These are phyloP conservation scores for Hemerocallis citrina DNA, from an alignment of 106 monocot species.

Conservation along the genomic window DNA sequence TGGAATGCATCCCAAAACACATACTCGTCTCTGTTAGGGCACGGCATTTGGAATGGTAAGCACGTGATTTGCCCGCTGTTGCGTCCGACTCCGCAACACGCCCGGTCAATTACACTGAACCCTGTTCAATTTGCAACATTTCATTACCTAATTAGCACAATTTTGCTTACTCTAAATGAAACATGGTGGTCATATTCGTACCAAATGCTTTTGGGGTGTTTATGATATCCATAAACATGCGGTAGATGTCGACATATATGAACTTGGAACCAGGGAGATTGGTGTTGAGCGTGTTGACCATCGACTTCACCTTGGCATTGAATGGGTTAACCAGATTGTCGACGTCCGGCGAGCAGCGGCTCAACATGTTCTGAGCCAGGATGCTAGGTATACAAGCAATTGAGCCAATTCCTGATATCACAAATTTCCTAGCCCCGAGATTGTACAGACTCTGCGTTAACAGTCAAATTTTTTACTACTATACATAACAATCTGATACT, in stretches of 20 bases:
- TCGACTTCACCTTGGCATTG: constrained; percentile 56
- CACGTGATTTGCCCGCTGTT: constrained; percentile 80
- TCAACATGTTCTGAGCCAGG: constrained; percentile 33
- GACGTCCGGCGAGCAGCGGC: constrained; percentile 41
- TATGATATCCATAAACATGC: constrained; percentile 62
- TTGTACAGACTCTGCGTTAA: constrained; percentile 58
- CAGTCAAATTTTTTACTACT: not conserved
- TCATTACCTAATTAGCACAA: not conserved
- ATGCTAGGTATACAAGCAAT: constrained; percentile 80
- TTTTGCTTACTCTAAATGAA: not conserved
- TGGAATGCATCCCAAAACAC: constrained; percentile 95
- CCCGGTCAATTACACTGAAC: constrained; percentile 59
- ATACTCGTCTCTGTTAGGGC: constrained; percentile 44
- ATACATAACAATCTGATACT: not conserved
- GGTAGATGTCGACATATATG: constrained; percentile 54
- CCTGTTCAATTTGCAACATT: no score
- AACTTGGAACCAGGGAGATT: constrained; percentile 62
- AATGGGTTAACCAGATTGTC: constrained; percentile 68
- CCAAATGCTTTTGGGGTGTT: constrained; percentile 43
- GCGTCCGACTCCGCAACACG: constrained; percentile 81
- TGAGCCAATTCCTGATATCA: constrained; percentile 54
- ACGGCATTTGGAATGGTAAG: constrained; percentile 68
- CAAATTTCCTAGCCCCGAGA: constrained; percentile 70
- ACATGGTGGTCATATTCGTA: constrained; percentile 4
- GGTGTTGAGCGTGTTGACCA: constrained; percentile 58